Evolutionary conservation across 352 stramenopile species (phyloP).

Genomic region (Phytopythium ostracodes): DNA sequence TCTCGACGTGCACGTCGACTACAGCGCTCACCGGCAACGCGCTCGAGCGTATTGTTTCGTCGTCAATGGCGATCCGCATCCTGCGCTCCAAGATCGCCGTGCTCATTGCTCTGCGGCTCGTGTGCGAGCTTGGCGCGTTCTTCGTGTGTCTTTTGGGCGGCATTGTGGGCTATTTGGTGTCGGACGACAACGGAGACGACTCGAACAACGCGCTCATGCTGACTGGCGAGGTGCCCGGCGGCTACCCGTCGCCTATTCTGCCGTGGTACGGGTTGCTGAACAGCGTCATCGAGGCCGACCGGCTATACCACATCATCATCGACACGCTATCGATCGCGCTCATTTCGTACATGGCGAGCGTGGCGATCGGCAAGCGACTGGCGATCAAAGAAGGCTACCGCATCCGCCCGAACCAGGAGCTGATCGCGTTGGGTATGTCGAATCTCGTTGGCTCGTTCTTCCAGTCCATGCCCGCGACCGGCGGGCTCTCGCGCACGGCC

Average conservation of each 20-base stretch:
- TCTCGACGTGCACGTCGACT: slow-evolving; percentile 35
- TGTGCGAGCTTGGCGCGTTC: slow-evolving; percentile 61
- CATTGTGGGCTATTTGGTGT: slow-evolving; percentile 36
- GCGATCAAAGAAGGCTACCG: slow-evolving; percentile 75
- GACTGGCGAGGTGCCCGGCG: slow-evolving; percentile 63
- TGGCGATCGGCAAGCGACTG: slow-evolving; percentile 85
- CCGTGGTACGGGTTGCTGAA: slow-evolving; percentile 50
- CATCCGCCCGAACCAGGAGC: slow-evolving; percentile 74
- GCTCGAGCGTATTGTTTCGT: slow-evolving; percentile 22
- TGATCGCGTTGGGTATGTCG: slow-evolving; percentile 81
- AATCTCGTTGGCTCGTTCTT: slow-evolving; percentile 89
- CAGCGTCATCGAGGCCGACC: slow-evolving; percentile 40
- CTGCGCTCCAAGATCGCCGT: slow-evolving; percentile 43
- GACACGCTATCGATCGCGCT: slow-evolving; percentile 74
- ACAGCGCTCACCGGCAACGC: slow-evolving; percentile 28
- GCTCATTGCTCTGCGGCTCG: slow-evolving; percentile 33
- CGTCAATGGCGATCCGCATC: slow-evolving; percentile 34
- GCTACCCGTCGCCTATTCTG: slow-evolving; percentile 48
- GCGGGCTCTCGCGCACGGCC: slow-evolving; percentile 86
- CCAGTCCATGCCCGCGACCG: slow-evolving; percentile 79
- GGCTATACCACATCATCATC: slow-evolving; percentile 55
- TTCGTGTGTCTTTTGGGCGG: slow-evolving; percentile 71
- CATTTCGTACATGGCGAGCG: slow-evolving; percentile 89
- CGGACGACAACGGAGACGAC: neutral
- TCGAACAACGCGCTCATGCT: slow-evolving; percentile 52